Evolutionary conservation across 352 stramenopile genomes (phyloP).

Genomic region (Phytophthora aleatoria): DNA sequence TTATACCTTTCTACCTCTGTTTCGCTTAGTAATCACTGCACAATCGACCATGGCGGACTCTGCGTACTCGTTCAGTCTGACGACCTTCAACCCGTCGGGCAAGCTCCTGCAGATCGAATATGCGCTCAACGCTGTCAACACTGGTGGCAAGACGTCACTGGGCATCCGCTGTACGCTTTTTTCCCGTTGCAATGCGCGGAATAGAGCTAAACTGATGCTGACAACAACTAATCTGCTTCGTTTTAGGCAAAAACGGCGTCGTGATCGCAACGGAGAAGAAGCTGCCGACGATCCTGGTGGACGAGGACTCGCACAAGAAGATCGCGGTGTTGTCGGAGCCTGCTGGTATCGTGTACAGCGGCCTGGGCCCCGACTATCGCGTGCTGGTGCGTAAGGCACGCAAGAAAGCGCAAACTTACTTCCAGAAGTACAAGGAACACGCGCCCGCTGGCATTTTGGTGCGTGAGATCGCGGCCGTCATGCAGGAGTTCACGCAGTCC

Average conservation of each 20-base stretch:
- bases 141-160: slow-evolving; percentile 96
- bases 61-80: slow-evolving; percentile 99
- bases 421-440: slow-evolving; percentile 94
- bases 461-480: slow-evolving; percentile 95
- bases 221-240: not conserved
- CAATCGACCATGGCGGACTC: slow-evolving; percentile 93
- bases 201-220: not conserved
- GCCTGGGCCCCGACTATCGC: slow-evolving; percentile 98
- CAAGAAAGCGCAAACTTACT: slow-evolving; percentile 97
- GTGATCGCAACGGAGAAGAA: slow-evolving; percentile 99
- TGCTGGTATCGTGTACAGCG: slow-evolving; percentile 96
- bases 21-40: slow-evolving; percentile 8
- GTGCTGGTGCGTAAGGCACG: slow-evolving; percentile 96
- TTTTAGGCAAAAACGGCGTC: slow-evolving; percentile 97
- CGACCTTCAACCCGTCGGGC: slow-evolving; percentile 98
- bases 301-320: slow-evolving; percentile 96
- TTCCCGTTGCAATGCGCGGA: not conserved
- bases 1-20: not conserved
- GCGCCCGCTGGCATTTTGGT: slow-evolving; percentile 97
- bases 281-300: slow-evolving; percentile 94
- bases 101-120: slow-evolving; percentile 99
- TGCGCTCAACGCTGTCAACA: slow-evolving; percentile 98
- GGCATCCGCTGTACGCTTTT: slow-evolving; percentile 94
- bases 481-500: slow-evolving; percentile 99
- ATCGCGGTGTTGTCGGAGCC: slow-evolving; percentile 94